Base-by-base conservation (phyloP, 2,329 filamentous ascomycete genomes). In the Ambrosiella beaveri region DNA sequence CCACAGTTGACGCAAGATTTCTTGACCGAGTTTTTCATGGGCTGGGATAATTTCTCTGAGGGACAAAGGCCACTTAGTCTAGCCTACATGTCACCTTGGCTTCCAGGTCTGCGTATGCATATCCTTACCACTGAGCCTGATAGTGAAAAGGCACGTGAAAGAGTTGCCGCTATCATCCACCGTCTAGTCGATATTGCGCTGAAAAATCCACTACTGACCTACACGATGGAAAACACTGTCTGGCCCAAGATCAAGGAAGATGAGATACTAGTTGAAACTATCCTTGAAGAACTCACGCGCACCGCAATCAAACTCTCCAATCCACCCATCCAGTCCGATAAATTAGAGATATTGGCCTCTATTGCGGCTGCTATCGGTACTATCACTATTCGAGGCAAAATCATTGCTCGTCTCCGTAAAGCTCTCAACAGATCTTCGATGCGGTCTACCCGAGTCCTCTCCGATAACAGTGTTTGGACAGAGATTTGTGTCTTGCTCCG, bases 21-120 rank as follows among this genome's bases (percentile, higher is more conserved):
- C 64, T 65, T 86, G 44, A 84, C 82, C n/a, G 82, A 85, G 64
- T 86, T 86, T 65, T 85, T 86, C 60, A 80, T 84, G 27, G 80
- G 82, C 15, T 86, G 82, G 82, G 81, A 84, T 63, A 84, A 81
- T 64, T 82, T 85, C 63, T 76, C 79, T 1, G 78, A 82, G 39
- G 78, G 84, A 58, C 82, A 86, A 65, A 80, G 82, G 63, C 79
- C 81, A 0, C 66, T 85, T 27, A 83, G 81, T 63, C 71, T 86
- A 37, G 77, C 81, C 5, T 86, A 86, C 65, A 83, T 86, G 78
- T 79, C 81, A 5, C 82, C 82, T 1, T 86, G 82, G 82, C 71
- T 86, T 41, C 73, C 77, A 5, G 77, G 80, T 11, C 68, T 86
- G 39, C 76, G 82, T 53, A 79, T 75, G 1, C 75, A 76, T 57